phyloP scores from a whole-genome alignment of 495 filamentous ascomycete species.

The Penicillium cosmopolitanum region DNA sequence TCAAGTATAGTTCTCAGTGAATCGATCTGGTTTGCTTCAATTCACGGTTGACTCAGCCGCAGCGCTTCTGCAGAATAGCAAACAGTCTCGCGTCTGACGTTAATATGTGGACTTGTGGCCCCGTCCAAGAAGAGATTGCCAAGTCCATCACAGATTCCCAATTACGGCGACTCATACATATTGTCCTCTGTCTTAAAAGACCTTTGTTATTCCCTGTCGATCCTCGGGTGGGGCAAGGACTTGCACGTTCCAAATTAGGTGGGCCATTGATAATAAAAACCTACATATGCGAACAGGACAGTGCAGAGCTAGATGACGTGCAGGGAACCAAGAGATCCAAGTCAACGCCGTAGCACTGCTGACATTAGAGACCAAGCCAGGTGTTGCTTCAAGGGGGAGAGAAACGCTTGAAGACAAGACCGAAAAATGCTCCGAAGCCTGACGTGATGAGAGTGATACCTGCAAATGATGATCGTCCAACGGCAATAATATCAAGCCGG shows the following conservation, averaged over 20 bases:
- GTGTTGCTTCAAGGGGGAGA: not conserved
- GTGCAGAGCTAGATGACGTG: constrained; percentile 1
- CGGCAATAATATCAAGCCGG: constrained; percentile 4
- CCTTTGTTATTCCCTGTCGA: constrained; percentile 7
- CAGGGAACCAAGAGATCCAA: not conserved
- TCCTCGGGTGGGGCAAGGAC: constrained; percentile 12
- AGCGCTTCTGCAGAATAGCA: not conserved
- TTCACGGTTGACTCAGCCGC: constrained; percentile 5
- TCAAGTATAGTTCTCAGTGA: not conserved
- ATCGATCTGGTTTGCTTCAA: not conserved
- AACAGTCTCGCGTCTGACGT: not conserved
- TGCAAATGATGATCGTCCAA: constrained; percentile 23
- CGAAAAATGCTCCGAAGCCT: constrained; percentile 7
- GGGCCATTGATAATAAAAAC: constrained; percentile 6
- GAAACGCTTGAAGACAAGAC: not conserved
- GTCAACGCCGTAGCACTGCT: not conserved
- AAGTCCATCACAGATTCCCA: not conserved
- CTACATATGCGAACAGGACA: not conserved
- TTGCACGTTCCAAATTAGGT: constrained; percentile 12
- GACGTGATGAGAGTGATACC: not conserved
- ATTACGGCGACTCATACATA: not conserved
- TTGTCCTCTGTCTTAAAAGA: not conserved
- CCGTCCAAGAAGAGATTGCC: not conserved
- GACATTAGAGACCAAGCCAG: not conserved
- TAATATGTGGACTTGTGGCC: not conserved